Conservation (phyloP, 305 asterid genomes). For the Stenogyne calaminthoides region DNA sequence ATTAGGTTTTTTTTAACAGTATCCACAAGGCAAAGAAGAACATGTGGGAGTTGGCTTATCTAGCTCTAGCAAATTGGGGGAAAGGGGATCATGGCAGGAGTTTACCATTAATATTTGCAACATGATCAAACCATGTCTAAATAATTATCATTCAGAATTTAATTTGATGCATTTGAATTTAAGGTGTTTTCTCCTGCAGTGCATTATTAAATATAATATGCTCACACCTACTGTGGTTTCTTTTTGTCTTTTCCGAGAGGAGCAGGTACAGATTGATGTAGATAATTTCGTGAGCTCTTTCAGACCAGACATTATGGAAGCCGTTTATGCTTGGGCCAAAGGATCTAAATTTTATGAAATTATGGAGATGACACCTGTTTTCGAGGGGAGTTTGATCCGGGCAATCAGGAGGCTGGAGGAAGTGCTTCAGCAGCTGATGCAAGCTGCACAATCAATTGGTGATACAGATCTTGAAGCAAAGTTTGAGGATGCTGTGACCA, state of each 20-base stretch:
- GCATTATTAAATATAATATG: not conserved
- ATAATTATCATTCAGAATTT: no score
- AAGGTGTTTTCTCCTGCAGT: no score
- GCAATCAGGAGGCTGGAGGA: slow-evolving; percentile 97
- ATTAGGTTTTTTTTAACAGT: no score
- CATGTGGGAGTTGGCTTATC: no score
- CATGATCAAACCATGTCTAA: no score
- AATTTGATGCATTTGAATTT: no score
- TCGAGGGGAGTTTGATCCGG: slow-evolving; percentile 95
- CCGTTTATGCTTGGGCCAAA: slow-evolving; percentile 89
- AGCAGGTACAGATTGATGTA: slow-evolving; percentile 86
- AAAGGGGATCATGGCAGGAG: no score
- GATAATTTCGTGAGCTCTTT: slow-evolving; percentile 87
- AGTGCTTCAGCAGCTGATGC: slow-evolving; percentile 91
- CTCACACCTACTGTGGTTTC: not conserved
- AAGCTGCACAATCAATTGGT: slow-evolving; percentile 89
- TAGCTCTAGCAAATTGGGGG: no score
- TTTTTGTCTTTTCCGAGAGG: not conserved
- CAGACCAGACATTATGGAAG: slow-evolving; percentile 97
- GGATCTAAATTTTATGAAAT: slow-evolving; percentile 92
- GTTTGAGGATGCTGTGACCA: slow-evolving; percentile 88
- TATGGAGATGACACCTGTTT: slow-evolving; percentile 90
- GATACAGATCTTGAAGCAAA: slow-evolving; percentile 81
- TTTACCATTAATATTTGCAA: no score
- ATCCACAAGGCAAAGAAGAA: no score